Conservation (phyloP, 805 yeast species). For the Starmerella vitae region DNA sequence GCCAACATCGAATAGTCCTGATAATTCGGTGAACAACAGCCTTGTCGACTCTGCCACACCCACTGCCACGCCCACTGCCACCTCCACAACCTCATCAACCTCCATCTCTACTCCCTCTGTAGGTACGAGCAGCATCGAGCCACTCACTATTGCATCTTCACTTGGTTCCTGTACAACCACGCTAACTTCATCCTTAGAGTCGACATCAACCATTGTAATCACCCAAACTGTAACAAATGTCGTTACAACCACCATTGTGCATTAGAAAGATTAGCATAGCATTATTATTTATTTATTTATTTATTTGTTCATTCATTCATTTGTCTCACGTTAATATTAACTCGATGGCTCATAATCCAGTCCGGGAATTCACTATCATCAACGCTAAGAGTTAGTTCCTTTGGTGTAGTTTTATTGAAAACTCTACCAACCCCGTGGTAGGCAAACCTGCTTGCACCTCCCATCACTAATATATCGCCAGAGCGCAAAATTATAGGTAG, state of each 20-base stretch:
- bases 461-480: constrained; percentile 33
- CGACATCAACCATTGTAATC: too few relatives aligned
- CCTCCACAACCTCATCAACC: neutral
- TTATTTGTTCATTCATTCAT: too few relatives aligned
- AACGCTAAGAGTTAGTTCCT: constrained; percentile 10
- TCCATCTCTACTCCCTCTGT: neutral
- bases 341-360: constrained; percentile 29
- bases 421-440: constrained; percentile 34
- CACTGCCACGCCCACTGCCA: neutral
- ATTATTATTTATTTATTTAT: too few relatives aligned
- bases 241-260: too few relatives aligned
- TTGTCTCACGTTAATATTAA: constrained; percentile 32
- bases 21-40: neutral
- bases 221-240: too few relatives aligned
- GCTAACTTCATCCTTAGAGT: too few relatives aligned
- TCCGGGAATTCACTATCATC: constrained; percentile 15
- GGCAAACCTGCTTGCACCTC: constrained; percentile 30
- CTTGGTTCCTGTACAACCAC: too few relatives aligned
- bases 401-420: constrained; percentile 27
- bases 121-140: too few relatives aligned
- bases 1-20: too few relatives aligned
- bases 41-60: neutral
- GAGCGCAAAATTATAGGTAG: constrained; percentile 27
- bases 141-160: too few relatives aligned
- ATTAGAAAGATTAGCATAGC: too few relatives aligned